These are phyloP conservation scores for Diaporthe velutina DNA, from an alignment of 2,329 filamentous ascomycete genomes.

Conservation along the genomic window DNA sequence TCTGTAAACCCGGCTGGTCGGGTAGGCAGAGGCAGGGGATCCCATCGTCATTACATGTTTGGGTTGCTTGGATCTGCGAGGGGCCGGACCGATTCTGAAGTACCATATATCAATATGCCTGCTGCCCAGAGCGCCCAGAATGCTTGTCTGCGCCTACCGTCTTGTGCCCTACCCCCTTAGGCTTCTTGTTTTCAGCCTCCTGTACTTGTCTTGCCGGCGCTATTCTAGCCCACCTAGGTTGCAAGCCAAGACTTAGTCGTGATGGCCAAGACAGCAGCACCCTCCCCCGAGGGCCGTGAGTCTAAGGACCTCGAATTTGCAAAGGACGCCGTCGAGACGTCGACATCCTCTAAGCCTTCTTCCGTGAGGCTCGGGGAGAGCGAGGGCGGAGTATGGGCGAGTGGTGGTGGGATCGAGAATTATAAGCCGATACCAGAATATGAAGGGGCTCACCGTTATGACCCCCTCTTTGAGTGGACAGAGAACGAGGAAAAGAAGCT, in stretches of 20 bases:
- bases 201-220: not conserved
- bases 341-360: constrained; percentile 7
- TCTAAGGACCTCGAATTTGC: constrained; percentile 28
- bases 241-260: constrained; percentile 11
- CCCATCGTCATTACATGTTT: constrained; percentile 13
- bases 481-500: constrained; percentile 67
- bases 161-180: constrained; percentile 11
- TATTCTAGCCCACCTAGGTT: constrained; percentile 1
- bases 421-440: constrained; percentile 68
- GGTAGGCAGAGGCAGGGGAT: constrained; percentile 14
- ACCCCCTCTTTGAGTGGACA: constrained; percentile 69
- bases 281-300: constrained; percentile 20
- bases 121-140: constrained; percentile 6
- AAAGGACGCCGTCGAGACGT: constrained; percentile 22
- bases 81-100: not conserved
- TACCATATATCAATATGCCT: constrained; percentile 20
- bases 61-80: constrained; percentile 4
- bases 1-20: constrained; percentile 10
- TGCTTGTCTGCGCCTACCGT: constrained; percentile 7
- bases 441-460: constrained; percentile 70
- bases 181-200: constrained; percentile 2
- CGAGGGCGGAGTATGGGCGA: constrained; percentile 36
- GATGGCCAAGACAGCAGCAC: constrained; percentile 22
- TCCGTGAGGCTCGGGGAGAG: constrained; percentile 35
- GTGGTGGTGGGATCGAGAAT: constrained; percentile 39